Conservation (phyloP, 192 early-diverging fungal species). For the Coemansia sp. region DNA sequence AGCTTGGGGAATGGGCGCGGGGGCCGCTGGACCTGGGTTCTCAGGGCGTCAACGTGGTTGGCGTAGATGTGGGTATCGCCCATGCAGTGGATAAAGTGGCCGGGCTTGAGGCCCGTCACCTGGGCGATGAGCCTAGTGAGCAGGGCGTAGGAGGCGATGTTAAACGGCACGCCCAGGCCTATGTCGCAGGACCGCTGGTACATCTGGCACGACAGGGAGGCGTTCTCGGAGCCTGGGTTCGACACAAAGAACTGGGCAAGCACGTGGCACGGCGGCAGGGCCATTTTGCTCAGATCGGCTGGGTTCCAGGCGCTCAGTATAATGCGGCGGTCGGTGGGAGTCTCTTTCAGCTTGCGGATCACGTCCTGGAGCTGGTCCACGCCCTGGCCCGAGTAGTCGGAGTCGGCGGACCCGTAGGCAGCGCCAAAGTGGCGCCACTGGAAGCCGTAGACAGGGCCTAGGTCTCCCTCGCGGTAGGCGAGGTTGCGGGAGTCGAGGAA, state of each 20-base stretch:
- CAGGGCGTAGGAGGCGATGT: conserved; percentile 95
- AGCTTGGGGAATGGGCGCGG: conserved; percentile 84
- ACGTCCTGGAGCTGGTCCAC: conserved; percentile 89
- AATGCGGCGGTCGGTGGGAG: conserved; percentile 88
- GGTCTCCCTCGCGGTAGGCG: conserved; percentile 73
- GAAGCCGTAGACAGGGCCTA: conserved; percentile 97
- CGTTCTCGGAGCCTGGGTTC: conserved; percentile 54
- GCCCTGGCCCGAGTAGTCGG: conserved; percentile 88
- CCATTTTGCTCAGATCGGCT: conserved; percentile 84
- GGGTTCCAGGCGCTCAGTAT: conserved; percentile 98
- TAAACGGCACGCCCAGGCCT: conserved; percentile 97
- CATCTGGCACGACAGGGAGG: conserved; percentile 82
- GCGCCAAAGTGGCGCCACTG: conserved; percentile 99
- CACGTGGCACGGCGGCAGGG: conserved; percentile 96
- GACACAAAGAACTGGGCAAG: conserved; percentile 98
- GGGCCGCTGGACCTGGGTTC: conserved; percentile 70
- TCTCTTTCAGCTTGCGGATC: conserved; percentile 78
- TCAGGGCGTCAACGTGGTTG: conserved; percentile 86
- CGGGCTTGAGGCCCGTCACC: conserved; percentile 77
- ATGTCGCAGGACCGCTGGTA: conserved; percentile 96
- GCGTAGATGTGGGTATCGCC: conserved; percentile 95
- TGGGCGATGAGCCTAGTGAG: conserved; percentile 88
- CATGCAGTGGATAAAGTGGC: conserved; percentile 88
- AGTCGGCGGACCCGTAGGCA: conserved; percentile 74
- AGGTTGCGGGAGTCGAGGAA: conserved; percentile 86